Evolutionary conservation across 306 rosid genomes (phyloP), one percentile per base, ranked within the genome.

Genomic region (Delonix regia): DNA sequence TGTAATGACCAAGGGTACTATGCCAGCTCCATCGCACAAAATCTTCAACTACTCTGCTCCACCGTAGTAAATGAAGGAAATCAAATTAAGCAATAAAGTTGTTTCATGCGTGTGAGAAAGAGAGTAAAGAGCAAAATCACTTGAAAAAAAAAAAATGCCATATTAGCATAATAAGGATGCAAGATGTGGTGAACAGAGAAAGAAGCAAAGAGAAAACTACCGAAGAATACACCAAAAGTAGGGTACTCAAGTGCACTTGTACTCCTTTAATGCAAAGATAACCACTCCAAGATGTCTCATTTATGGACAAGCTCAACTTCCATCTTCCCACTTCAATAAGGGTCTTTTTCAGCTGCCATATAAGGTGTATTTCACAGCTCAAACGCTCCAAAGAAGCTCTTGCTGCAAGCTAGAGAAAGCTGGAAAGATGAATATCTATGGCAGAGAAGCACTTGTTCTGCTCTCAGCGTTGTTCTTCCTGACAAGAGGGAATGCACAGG

Each of bases 281-380:
- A 66, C 88, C 12, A 78, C 86, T 76, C 18, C 51, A 69, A 69
- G 80, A 73, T 64, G 74, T 63, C 80, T 33, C 83, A 88, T 91
- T 93, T 84, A 91, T 86, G 78, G 78, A 74, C 30, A 38, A 56
- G 61, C 86, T 86, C 86, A 90, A 85, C 96, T 75, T 30, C 97
- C 91, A 92, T 65, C 98, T 47, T 84, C 92, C 91, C 63, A 44
- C 89, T 85, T 89, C 70, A 88, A 78, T 78, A 80, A 44, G 80
- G 68, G 83, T 82, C 85, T 69, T 62, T 83, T 72, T 85, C 60
- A 24, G 41, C 15, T 30, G 30, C 77, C 80, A 73, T 86, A 87
- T 87, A 87, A 71, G 83, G 47, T 76, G 59, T 60, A 15, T 25
- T 19, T 4, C 75, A 15, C 36, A 18, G 45, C 75, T 78, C 49